phyloP scores from a whole-genome alignment of 2,329 filamentous ascomycete genomes.

The Diplodia intermedia region DNA sequence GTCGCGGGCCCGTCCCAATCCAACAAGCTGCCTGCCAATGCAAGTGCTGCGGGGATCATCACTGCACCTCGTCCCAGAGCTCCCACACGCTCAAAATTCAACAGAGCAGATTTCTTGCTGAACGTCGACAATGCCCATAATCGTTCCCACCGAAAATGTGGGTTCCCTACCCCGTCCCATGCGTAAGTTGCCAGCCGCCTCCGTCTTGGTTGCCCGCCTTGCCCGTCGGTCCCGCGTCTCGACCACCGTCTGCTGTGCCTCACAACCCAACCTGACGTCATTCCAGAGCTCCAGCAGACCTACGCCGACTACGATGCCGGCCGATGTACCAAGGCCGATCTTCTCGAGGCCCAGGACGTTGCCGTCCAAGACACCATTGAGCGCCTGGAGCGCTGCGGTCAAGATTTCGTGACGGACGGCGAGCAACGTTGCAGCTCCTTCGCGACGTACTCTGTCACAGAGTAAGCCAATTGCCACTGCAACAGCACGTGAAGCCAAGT shows the following conservation, averaged over 20 bases:
- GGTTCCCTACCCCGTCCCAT: constrained; percentile 32
- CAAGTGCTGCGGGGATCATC: constrained; percentile 27
- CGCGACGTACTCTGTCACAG: constrained; percentile 28
- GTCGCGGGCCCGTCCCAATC: constrained; percentile 27
- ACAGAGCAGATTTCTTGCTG: background rate
- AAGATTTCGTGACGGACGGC: constrained; percentile 27
- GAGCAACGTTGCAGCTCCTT: constrained; percentile 31
- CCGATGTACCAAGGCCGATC: constrained; percentile 20
- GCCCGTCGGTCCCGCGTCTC: background rate
- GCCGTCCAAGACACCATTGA: constrained; percentile 29
- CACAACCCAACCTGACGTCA: constrained; percentile 13
- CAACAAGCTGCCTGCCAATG: constrained; percentile 19
- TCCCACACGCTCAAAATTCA: constrained; percentile 4
- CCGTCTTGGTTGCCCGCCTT: constrained; percentile 8
- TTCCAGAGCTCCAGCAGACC: constrained; percentile 30
- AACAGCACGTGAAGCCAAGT: background rate
- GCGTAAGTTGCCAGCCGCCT: constrained; percentile 29
- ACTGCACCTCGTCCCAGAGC: constrained; percentile 21
- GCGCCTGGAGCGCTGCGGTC: constrained; percentile 27
- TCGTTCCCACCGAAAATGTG: constrained; percentile 32
- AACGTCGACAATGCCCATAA: constrained; percentile 14
- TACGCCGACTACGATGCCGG: constrained; percentile 30
- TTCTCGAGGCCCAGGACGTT: constrained; percentile 10
- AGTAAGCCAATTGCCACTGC: constrained; percentile 7
- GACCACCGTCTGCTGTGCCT: constrained; percentile 11